phyloP scores from a whole-genome alignment of 1,284 basidiomycete species.

The Heterobasidion occidentale region DNA sequence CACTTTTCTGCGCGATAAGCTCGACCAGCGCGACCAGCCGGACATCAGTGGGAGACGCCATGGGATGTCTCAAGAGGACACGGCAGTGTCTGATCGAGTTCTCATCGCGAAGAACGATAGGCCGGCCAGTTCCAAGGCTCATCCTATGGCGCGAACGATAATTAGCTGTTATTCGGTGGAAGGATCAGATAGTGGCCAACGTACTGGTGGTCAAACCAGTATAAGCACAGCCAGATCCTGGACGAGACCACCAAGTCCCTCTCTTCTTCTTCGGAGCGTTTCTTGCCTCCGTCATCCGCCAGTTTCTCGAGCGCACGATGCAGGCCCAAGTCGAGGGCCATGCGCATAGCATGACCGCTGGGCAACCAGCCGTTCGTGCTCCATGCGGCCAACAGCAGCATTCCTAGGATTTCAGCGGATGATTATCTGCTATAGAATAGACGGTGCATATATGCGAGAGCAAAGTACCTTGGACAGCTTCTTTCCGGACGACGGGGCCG shows the following conservation, averaged over 20 bases:
- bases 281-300: slow-evolving; percentile 64
- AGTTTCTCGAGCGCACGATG: slow-evolving; percentile 88
- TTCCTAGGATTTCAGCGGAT: slow-evolving; percentile 36
- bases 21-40: slow-evolving; percentile 83
- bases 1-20: slow-evolving; percentile 86
- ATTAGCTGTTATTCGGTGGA: slow-evolving; percentile 13
- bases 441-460: not conserved
- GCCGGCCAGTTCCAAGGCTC: slow-evolving; percentile 85
- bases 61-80: slow-evolving; percentile 71
- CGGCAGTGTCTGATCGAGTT: slow-evolving; percentile 81
- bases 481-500: slow-evolving; percentile 86
- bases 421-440: not conserved
- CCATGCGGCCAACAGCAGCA: slow-evolving; percentile 88
- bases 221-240: slow-evolving; percentile 89
- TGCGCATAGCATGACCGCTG: slow-evolving; percentile 87
- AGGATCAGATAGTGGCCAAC: slow-evolving; percentile 19
- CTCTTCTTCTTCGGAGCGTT: slow-evolving; percentile 75
- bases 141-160: slow-evolving; percentile 42
- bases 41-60: slow-evolving; percentile 85
- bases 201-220: slow-evolving; percentile 89
- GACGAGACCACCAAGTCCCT: slow-evolving; percentile 85
- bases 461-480: slow-evolving; percentile 78
- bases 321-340: slow-evolving; percentile 89
- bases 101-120: slow-evolving; percentile 84
- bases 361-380: slow-evolving; percentile 92